Evolutionary conservation across 208 protist genomes (phyloP).

Genomic region (Trichomonas vaginalis): DNA sequence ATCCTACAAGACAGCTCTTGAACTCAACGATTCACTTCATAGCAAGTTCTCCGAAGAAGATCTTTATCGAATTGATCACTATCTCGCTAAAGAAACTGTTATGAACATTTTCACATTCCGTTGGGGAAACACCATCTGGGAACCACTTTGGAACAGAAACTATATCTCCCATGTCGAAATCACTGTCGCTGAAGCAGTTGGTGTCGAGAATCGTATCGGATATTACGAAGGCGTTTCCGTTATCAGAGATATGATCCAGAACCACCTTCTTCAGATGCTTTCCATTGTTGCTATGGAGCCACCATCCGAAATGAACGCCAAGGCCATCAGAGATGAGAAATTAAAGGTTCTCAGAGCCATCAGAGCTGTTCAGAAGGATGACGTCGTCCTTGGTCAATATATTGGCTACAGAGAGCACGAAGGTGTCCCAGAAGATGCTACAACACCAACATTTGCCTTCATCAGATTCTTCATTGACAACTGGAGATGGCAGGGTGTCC

Average conservation of each 20-base stretch:
- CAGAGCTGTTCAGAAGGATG: constrained; percentile 42
- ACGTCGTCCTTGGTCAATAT: constrained; percentile 74
- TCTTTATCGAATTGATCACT: constrained; percentile 75
- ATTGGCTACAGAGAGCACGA: constrained; percentile 50
- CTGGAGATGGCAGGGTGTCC: constrained; percentile 66
- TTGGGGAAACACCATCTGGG: constrained; percentile 66
- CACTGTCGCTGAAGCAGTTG: constrained; percentile 70
- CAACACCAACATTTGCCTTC: constrained; percentile 59
- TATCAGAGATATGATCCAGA: constrained; percentile 35
- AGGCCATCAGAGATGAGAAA: constrained; percentile 68
- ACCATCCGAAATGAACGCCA: constrained; percentile 53
- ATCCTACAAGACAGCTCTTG: constrained; percentile 53
- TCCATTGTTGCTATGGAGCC: constrained; percentile 69
- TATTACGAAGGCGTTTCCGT: constrained; percentile 44
- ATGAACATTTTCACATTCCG: constrained; percentile 71
- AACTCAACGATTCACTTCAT: constrained; percentile 53
- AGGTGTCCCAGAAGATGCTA: constrained; percentile 53
- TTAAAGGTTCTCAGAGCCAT: constrained; percentile 56
- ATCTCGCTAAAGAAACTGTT: constrained; percentile 73
- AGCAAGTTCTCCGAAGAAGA: constrained; percentile 59
- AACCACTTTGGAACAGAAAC: constrained; percentile 60
- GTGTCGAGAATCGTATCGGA: constrained; percentile 50
- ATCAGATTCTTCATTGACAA: constrained; percentile 62
- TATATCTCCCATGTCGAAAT: constrained; percentile 67
- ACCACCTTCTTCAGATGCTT: constrained; percentile 53